These are phyloP conservation scores for Wickerhamomyces xylosicus DNA, from an alignment of 805 yeast genomes.

Conservation along the genomic window DNA sequence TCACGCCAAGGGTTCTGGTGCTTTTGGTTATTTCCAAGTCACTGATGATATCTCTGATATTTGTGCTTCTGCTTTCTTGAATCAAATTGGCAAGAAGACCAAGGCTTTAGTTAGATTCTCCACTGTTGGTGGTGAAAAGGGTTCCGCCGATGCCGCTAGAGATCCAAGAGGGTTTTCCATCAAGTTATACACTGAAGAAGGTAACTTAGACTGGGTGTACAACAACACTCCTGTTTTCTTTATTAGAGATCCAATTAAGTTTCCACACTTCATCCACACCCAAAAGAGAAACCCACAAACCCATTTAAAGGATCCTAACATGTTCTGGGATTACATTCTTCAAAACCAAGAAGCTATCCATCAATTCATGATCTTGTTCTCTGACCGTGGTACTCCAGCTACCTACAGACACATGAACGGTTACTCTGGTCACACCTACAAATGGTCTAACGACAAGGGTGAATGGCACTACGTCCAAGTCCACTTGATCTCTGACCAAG, in stretches of 20 bases:
- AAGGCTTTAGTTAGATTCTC: conserved; percentile 66
- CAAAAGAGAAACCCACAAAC: conserved; percentile 83
- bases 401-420: conserved; percentile 73
- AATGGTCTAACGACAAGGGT: conserved; percentile 67
- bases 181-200: conserved; percentile 76
- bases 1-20: conserved; percentile 92
- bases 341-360: conserved; percentile 66
- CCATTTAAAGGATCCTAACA: conserved; percentile 64
- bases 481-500: conserved; percentile 61
- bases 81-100: conserved; percentile 71
- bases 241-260: conserved; percentile 76
- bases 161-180: conserved; percentile 83
- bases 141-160: conserved; percentile 75
- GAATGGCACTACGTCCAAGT: conserved; percentile 75
- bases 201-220: conserved; percentile 76
- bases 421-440: conserved; percentile 77
- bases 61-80: conserved; percentile 60
- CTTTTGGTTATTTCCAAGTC: conserved; percentile 77
- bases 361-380: conserved; percentile 63
- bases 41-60: conserved; percentile 77
- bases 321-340: conserved; percentile 72
- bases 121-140: conserved; percentile 80
- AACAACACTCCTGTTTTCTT: conserved; percentile 84
- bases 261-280: conserved; percentile 82
- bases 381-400: conserved; percentile 78